Percentiles rank a stretch among this genome's conserved stretches.
These are phyloP conservation scores for Penicilliopsis zonata DNA, from an alignment of 495 filamentous ascomycete species.

Conservation along the genomic window DNA sequence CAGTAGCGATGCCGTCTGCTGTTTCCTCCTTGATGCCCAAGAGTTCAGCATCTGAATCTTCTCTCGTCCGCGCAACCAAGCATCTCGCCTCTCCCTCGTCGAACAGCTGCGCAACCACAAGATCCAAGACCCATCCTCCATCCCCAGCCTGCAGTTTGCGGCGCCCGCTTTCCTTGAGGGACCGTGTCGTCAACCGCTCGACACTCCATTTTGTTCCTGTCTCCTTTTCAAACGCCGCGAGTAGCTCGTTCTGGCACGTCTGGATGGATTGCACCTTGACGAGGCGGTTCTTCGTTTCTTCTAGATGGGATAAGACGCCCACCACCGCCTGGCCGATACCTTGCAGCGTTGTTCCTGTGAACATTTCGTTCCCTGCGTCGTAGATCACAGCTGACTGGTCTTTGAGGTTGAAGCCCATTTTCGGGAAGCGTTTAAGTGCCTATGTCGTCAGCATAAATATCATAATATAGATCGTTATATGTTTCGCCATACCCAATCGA, in stretches of 20 bases:
- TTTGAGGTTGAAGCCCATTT: no score
- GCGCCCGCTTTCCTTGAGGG: conserved; percentile 23
- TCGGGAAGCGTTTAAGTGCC: no score
- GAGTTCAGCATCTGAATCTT: no score
- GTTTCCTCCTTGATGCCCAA: no score
- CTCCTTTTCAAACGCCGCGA: conserved; percentile 17
- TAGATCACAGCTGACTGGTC: no score
- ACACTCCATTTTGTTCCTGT: conserved; percentile 15
- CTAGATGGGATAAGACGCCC: conserved; percentile 13
- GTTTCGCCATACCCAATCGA: no score
- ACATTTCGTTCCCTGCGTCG: conserved; percentile 13
- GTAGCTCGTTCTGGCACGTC: conserved; percentile 15
- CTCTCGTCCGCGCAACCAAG: no score
- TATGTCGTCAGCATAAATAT: no score
- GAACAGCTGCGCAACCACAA: no score
- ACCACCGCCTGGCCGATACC: conserved; percentile 18
- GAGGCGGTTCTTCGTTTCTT: conserved; percentile 17
- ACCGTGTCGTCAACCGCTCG: conserved; percentile 1
- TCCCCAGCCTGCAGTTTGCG: conserved; percentile 21
- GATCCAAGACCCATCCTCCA: conserved; percentile 17
- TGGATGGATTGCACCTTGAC: conserved; percentile 14
- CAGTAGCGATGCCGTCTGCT: no score
- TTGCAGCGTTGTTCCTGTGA: conserved; percentile 14
- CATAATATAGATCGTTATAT: no score
- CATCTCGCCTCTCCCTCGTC: no score